Percentiles rank a stretch among this genome's conserved stretches.
Conservation (phyloP, 176 grass and related monocot genomes). For the Canna indica region DNA sequence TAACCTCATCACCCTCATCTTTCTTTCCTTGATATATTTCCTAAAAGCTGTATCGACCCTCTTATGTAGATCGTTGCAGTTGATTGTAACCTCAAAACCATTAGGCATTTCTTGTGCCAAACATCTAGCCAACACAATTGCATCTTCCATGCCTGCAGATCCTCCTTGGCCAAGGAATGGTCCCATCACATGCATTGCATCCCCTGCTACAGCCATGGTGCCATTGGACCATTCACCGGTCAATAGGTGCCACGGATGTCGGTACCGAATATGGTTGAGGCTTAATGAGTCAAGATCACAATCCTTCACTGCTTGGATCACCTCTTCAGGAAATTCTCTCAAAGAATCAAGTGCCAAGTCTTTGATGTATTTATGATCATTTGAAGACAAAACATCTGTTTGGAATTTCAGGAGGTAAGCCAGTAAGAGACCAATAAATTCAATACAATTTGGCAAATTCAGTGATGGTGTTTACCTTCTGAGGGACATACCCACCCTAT, state of each 20-base stretch:
- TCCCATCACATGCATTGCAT: conserved; percentile 54
- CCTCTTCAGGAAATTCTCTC: conserved; percentile 13
- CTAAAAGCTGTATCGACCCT: conserved; percentile 18
- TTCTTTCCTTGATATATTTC: conserved; percentile 31
- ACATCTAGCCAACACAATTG: conserved; percentile 32
- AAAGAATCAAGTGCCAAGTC: conserved; percentile 14
- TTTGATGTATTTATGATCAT: neutral
- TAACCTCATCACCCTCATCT: conserved; percentile 24
- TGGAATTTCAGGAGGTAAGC: neutral
- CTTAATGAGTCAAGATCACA: conserved; percentile 25
- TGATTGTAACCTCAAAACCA: neutral
- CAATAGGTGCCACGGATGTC: conserved; percentile 34
- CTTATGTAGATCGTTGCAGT: neutral
- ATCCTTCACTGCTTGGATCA: conserved; percentile 21
- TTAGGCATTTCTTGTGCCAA: conserved; percentile 14
- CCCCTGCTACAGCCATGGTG: conserved; percentile 35
- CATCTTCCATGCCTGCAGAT: conserved; percentile 27
- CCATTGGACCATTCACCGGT: conserved; percentile 19
- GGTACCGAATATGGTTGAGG: conserved; percentile 17
- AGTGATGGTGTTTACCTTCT: conserved; percentile 19
- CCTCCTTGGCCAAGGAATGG: conserved; percentile 51
- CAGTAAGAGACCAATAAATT: neutral
- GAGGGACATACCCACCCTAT: neutral
- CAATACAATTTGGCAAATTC: neutral
- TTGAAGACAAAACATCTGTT: neutral